These are phyloP conservation scores for Parathielavia appendiculata DNA, from an alignment of 495 filamentous ascomycete genomes.

Conservation along the genomic window DNA sequence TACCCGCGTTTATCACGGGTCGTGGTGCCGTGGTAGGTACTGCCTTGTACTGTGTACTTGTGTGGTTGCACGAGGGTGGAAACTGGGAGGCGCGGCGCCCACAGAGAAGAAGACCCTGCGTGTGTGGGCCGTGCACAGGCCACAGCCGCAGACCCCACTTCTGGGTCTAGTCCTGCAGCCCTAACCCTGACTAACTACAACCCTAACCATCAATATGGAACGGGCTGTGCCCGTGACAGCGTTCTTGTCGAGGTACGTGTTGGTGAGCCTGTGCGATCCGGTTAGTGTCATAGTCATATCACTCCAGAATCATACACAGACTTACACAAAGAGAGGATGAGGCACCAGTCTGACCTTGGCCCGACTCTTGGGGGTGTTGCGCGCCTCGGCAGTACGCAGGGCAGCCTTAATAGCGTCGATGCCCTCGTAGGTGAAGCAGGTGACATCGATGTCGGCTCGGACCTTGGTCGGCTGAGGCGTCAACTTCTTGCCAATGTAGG, in stretches of 20 bases:
- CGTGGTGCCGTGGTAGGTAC: no score
- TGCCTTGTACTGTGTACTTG: no score
- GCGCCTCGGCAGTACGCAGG: constrained; percentile 77
- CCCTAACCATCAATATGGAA: no score
- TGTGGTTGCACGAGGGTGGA: no score
- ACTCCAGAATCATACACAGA: constrained; percentile 13
- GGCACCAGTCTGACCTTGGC: constrained; percentile 96
- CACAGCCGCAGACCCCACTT: no score
- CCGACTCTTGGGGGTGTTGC: constrained; percentile 81
- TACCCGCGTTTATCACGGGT: no score
- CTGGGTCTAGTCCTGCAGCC: no score
- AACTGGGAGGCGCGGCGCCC: no score
- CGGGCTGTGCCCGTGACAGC: no score
- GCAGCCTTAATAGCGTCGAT: constrained; percentile 96
- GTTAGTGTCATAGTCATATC: not conserved
- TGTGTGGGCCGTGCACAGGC: no score
- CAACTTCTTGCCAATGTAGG: constrained; percentile 91
- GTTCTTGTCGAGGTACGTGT: constrained; percentile 91
- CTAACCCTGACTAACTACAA: no score
- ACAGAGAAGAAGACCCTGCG: no score
- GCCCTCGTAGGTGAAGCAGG: constrained; percentile 96
- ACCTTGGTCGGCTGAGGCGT: constrained; percentile 97
- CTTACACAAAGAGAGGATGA: constrained; percentile 81
- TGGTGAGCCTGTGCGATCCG: constrained; percentile 53
- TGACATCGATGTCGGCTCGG: constrained; percentile 95